Percentiles rank a stretch among this genome's conserved stretches.
phyloP scores from a whole-genome alignment of 192 early-diverging fungal genomes.

The Coemansia sp. region DNA sequence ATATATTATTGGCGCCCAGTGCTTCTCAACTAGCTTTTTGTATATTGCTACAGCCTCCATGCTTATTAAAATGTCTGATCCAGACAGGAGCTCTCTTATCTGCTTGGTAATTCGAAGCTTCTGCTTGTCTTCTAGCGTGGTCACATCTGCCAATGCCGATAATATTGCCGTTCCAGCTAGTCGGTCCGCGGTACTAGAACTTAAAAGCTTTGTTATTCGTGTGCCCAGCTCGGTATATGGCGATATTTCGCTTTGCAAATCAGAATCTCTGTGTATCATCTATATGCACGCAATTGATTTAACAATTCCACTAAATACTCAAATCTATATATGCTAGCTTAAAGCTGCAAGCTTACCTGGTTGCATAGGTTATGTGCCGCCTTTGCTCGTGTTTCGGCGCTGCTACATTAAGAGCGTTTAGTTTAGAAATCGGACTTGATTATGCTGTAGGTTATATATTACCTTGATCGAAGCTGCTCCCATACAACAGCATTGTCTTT shows the following conservation, averaged over 20 bases:
- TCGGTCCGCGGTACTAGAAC: slow-evolving; percentile 17
- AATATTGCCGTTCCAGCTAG: slow-evolving; percentile 33
- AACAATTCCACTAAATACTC: too few relatives aligned
- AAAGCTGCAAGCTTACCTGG: slow-evolving; percentile 16
- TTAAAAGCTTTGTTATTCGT: slow-evolving; percentile 12
- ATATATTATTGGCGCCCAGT: slow-evolving; percentile 45
- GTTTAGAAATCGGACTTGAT: too few relatives aligned
- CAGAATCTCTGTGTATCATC: slow-evolving; percentile 22
- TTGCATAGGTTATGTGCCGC: slow-evolving; percentile 15
- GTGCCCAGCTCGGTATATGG: slow-evolving; percentile 21
- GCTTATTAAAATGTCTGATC: slow-evolving; percentile 20
- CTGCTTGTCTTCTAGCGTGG: slow-evolving; percentile 36
- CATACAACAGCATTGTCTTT: too few relatives aligned
- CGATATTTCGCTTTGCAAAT: slow-evolving; percentile 20
- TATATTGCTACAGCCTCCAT: slow-evolving; percentile 24
- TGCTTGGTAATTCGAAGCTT: slow-evolving; percentile 29
- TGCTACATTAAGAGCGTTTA: slow-evolving; percentile 27
- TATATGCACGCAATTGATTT: too few relatives aligned
- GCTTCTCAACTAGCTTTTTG: slow-evolving; percentile 21
- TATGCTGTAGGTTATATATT: too few relatives aligned
- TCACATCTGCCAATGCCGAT: slow-evolving; percentile 27
- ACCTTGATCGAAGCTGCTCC: slow-evolving; percentile 5
- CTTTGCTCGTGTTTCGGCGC: slow-evolving; percentile 11
- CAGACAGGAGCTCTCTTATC: slow-evolving; percentile 17
- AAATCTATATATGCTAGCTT: not conserved